Percentiles rank a stretch among this genome's conserved stretches.
phyloP scores from a whole-genome alignment of 2,329 filamentous ascomycete species.

The Fusarium austroafricanum region DNA sequence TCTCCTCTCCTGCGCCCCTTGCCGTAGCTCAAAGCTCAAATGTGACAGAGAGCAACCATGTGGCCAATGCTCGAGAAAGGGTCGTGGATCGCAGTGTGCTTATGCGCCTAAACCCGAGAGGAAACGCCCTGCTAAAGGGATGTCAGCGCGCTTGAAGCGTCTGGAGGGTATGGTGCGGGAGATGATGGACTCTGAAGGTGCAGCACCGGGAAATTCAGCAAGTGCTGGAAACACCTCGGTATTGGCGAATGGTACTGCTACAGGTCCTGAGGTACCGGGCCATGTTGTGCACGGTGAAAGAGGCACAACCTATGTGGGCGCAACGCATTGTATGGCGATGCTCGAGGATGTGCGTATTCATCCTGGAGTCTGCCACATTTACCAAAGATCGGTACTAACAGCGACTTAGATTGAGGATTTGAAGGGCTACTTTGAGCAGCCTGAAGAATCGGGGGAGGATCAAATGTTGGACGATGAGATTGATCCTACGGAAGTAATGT shows the following conservation, averaged over 20 bases:
- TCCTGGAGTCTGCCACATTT: background rate
- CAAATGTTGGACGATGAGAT: conserved; percentile 50
- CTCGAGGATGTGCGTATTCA: conserved; percentile 64
- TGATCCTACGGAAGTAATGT: conserved; percentile 56
- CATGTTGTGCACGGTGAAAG: conserved; percentile 58
- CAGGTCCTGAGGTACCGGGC: conserved; percentile 48
- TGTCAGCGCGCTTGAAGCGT: conserved; percentile 65
- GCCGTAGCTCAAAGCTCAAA: conserved; percentile 66
- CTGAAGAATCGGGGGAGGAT: conserved; percentile 53
- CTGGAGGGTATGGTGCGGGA: conserved; percentile 69
- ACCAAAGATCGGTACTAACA: conserved; percentile 8
- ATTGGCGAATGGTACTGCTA: conserved; percentile 15
- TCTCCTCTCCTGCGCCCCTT: conserved; percentile 64
- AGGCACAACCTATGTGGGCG: conserved; percentile 65
- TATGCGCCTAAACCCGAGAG: conserved; percentile 62
- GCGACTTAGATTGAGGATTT: conserved; percentile 66
- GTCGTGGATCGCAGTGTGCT: conserved; percentile 57
- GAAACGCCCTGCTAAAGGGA: conserved; percentile 57
- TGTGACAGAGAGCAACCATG: conserved; percentile 66
- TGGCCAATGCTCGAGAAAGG: conserved; percentile 64
- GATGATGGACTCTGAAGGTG: conserved; percentile 60
- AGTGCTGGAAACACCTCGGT: background rate
- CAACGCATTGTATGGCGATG: conserved; percentile 71
- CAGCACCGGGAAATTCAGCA: background rate
- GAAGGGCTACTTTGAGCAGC: conserved; percentile 67